Evolutionary conservation across 2,329 filamentous ascomycete genomes (phyloP).

Genomic region (Beauveria scarabaeidicola): DNA sequence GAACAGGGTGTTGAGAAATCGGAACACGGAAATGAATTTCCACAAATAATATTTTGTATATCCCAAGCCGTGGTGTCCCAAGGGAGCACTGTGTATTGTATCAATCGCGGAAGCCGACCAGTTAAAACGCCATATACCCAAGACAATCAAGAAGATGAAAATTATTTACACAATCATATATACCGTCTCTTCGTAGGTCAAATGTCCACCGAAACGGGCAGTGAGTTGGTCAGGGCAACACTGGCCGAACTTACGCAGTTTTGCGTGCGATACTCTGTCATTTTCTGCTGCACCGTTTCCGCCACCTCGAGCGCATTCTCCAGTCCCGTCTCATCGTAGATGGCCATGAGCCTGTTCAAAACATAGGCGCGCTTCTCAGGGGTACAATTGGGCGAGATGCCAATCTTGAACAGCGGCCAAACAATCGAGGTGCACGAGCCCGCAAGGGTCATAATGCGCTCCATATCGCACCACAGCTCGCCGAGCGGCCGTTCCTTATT

Average conservation of each 20-base stretch:
- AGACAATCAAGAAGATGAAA: not conserved
- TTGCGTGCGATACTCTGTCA: constrained; percentile 1
- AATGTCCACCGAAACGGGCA: not conserved
- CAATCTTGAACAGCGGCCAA: constrained; percentile 42
- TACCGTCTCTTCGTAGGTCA: not conserved
- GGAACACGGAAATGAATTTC: too few species aligned
- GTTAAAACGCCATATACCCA: not conserved
- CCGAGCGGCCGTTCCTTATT: constrained; percentile 20
- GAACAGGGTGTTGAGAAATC: too few species aligned
- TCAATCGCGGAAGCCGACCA: not conserved
- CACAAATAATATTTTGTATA: not conserved
- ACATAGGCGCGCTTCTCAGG: constrained; percentile 34
- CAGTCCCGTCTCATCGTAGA: constrained; percentile 37
- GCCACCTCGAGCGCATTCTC: constrained; percentile 37
- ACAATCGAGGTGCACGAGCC: constrained; percentile 40
- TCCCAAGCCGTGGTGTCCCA: not conserved
- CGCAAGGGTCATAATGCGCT: constrained; percentile 39
- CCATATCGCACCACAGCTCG: constrained; percentile 22
- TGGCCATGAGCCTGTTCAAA: constrained; percentile 34
- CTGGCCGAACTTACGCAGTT: not conserved
- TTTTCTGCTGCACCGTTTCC: constrained; percentile 24
- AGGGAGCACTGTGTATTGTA: not conserved
- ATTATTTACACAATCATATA: not conserved
- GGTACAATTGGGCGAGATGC: constrained; percentile 38
- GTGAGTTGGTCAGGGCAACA: not conserved